phyloP scores from a whole-genome alignment of 805 yeast genomes.

The Lipomyces yamanashiensis region DNA sequence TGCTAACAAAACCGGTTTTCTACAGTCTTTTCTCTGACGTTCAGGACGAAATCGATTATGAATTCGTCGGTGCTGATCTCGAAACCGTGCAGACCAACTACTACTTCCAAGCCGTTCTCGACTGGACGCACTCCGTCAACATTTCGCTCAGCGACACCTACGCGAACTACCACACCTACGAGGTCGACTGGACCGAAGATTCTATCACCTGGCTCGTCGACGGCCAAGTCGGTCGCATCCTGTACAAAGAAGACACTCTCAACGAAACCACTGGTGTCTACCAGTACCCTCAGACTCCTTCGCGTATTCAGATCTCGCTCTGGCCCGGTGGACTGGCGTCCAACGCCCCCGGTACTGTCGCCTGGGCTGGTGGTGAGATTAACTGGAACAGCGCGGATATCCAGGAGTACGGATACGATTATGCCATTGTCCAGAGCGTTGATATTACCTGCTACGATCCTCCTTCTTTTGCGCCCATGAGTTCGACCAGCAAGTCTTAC shows the following conservation, averaged over 20 bases:
- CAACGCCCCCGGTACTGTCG: constrained; percentile 64
- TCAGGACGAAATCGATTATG: constrained; percentile 89
- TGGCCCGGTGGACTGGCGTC: constrained; percentile 59
- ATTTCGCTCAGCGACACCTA: constrained; percentile 58
- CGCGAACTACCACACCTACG: constrained; percentile 74
- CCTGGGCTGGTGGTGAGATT: constrained; percentile 81
- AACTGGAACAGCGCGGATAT: constrained; percentile 83
- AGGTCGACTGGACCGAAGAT: constrained; percentile 81
- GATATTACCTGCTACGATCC: constrained; percentile 72
- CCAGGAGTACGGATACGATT: constrained; percentile 77
- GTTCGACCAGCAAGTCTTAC: constrained; percentile 56
- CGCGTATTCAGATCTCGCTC: constrained; percentile 64
- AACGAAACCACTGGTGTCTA: constrained; percentile 72
- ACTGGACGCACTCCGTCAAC: constrained; percentile 64
- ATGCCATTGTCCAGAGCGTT: constrained; percentile 63
- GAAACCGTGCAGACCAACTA: constrained; percentile 73
- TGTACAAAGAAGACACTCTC: constrained; percentile 58
- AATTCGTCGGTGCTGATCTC: constrained; percentile 78
- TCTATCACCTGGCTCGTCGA: constrained; percentile 72
- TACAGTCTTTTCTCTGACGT: constrained; percentile 68
- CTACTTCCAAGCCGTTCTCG: constrained; percentile 74
- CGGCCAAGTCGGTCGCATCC: constrained; percentile 70
- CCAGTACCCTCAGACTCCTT: constrained; percentile 90
- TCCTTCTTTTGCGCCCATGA: constrained; percentile 57
- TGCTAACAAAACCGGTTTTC: background rate